phyloP scores from a whole-genome alignment of 2,329 filamentous ascomycete genomes.

The Phyllosticta citribraziliensis region DNA sequence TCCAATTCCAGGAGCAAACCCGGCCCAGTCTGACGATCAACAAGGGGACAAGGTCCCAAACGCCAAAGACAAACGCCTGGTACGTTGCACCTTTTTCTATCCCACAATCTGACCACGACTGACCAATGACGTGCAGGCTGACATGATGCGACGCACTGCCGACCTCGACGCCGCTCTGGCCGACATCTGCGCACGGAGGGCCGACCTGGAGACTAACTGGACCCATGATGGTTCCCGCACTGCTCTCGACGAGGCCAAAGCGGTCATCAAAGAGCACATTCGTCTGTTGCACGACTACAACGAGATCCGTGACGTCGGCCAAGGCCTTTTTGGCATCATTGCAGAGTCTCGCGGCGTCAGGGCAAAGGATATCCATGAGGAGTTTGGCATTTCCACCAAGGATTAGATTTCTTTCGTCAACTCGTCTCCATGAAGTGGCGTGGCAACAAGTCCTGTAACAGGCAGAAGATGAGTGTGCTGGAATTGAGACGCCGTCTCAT shows the following conservation, averaged over 20 bases:
- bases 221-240: conserved; percentile 14
- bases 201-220: conserved; percentile 22
- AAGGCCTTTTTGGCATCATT: conserved; percentile 56
- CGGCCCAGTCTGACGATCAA: not conserved
- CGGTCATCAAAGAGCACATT: conserved; percentile 54
- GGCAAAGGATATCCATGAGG: conserved; percentile 39
- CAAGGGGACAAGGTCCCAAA: not conserved
- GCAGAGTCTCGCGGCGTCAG: conserved; percentile 53
- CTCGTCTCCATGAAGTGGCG: too few relatives aligned
- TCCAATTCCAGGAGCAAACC: not conserved
- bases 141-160: not conserved
- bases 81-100: not conserved
- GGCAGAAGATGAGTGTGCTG: not conserved
- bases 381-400: conserved; percentile 35
- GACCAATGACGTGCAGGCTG: conserved; percentile 1
- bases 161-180: conserved; percentile 35
- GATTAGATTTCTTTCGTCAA: conserved; percentile 21
- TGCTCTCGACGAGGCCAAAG: conserved; percentile 35
- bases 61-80: conserved; percentile 3
- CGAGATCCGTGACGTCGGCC: conserved; percentile 58
- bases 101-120: not conserved
- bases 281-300: conserved; percentile 59
- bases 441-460: too few relatives aligned
- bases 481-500: not conserved
- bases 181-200: conserved; percentile 35